Base-by-base conservation (phyloP, 176 grass and related monocot genomes). In the Cenchrus purpureus region DNA sequence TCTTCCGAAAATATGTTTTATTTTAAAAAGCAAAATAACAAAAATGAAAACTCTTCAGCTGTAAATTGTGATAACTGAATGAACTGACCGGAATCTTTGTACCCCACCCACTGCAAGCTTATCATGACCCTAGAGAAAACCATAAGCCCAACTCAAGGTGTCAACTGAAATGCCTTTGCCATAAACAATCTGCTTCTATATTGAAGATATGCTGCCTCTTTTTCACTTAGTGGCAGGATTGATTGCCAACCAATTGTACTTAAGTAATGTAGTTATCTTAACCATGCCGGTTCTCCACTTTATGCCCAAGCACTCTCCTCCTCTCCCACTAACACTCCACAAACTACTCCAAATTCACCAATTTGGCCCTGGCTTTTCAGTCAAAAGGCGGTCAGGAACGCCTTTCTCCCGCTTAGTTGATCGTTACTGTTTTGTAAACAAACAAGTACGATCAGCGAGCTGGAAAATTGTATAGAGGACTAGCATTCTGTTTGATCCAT, bases 181-280 rank as follows among this genome's bases (percentile, higher is more conserved):
- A 74, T 83, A 83, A 86, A 82, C 49, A 83, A 86, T 51, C 42
- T 51, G 59, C 70, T 90, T 73, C 15, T 66, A 25, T 86, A 78
- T 82, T 49, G 57, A 86, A 83, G 67, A 87, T 90, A 90, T 53
- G 84, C 84, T 68, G 34, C 84, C 65, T 79, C 80, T 87, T 90
- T 90, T 87, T 68, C 45, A 87, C 79, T 54, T 83, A 69, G 89
- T 90, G 84, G 84, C n/a, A 87, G 49, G 61, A 90, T 45, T 90
- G 89, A 90, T 90, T 87, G 89, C 42, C 67, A 83, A 34, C 84
- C 82, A 87, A 15, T 52, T 79, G 84, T 74, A 83, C 74, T 90
- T 90, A 83, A 87, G 29, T 74, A 87, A 87, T 73, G 43, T 44
- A 74, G 74, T 79, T 87, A 72, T 86, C 84, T 28, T 49, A 83